Evolutionary conservation across 1,284 basidiomycete genomes (phyloP), one percentile per base, ranked within the genome.

Genomic region (Calocybe gambosa): DNA sequence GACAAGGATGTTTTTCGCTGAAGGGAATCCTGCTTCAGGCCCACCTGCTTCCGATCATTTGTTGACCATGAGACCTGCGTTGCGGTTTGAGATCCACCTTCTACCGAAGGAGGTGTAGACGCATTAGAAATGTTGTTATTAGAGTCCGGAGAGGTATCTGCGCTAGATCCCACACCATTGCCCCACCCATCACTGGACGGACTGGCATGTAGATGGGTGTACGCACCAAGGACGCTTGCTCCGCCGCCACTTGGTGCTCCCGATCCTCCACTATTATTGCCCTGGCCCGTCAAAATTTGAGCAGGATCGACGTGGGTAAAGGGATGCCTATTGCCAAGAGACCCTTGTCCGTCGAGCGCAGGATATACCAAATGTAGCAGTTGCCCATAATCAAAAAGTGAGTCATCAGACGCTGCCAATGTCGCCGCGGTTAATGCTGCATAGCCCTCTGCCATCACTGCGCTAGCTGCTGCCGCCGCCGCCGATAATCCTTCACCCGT

Each of bases 291-390:
- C 44, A 92, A 68, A 40, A 93, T 86, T 63, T 93, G 89, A 16
- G 82, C 84, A 2, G 92, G 91, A 68, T 94, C 89, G 51, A 94
- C 86, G 63, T 90, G 86, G 25, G 89, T 92, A 67, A 81, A 90
- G 3, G 80, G 80, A 42, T 68, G 66, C 47, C 74, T 74, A 34
- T 62, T 29, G 26, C 46, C 62, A 37, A 68, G 54, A 43, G 57
- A 54, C 40, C 67, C 55, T 3, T 63, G 58, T 25, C 63, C 58
- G 50, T 80, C 74, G 49, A 80, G 61, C 46, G 67, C 65, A 20
- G 77, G 66, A 58, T 81, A 85, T 56, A 81, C 73, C 54, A 85
- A 67, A 41, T 77, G 74, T 64, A 86, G 75, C 45, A 87, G 62
- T 40, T 80, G 77, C 51, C 73, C 70, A 55, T 81, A 85, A 52